A percentile compares a stretch with the other conserved stretches of the same genome.
Evolutionary conservation across 202 grass and related monocot genomes (phyloP).

Genomic region (Carex sylvatica): DNA sequence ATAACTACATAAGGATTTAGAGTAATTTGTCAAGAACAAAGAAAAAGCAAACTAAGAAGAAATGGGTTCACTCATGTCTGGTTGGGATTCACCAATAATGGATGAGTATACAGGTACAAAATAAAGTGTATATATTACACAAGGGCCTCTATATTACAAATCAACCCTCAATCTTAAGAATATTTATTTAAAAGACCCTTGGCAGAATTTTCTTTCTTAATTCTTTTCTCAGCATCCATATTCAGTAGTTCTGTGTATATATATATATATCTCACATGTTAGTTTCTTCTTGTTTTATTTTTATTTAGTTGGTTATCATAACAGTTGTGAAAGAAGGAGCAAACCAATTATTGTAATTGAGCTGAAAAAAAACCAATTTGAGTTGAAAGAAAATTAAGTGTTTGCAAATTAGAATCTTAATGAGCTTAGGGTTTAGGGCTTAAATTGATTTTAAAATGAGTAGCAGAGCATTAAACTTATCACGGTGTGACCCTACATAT

Average conservation of each 20-base stretch:
- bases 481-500: not conserved
- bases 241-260: no score
- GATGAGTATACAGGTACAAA: constrained; percentile 40
- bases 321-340: not conserved
- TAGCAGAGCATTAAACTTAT: not conserved
- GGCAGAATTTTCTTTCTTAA: not conserved
- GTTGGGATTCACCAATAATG: constrained; percentile 61
- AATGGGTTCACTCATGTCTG: constrained; percentile 94
- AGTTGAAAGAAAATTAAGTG: not conserved
- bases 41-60: constrained; percentile 6
- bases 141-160: no score
- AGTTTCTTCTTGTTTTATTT: not conserved
- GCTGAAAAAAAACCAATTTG: not conserved
- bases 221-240: not conserved
- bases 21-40: not conserved
- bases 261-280: not conserved
- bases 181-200: no score
- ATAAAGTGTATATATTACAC: no score
- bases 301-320: not conserved
- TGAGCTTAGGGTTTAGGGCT: no score
- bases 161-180: no score
- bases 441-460: not conserved
- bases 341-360: not conserved
- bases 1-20: not conserved
- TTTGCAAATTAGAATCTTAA: no score